A percentile compares a stretch with the other conserved stretches of the same genome.
These are phyloP conservation scores for Aphanomyces invadans DNA, from an alignment of 352 stramenopile species.

Conservation along the genomic window DNA sequence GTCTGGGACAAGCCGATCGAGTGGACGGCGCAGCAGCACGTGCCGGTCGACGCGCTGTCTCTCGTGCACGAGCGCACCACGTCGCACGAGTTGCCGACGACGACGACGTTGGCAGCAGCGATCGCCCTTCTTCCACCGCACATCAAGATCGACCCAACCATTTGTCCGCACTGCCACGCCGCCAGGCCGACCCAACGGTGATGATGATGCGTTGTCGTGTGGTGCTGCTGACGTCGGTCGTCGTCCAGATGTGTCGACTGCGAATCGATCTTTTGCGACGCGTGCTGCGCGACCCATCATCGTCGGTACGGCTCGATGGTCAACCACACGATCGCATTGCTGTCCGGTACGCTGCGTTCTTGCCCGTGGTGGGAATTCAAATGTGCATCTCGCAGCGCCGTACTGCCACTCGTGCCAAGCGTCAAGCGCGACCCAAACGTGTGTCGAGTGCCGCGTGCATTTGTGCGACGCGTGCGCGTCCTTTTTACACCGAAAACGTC, in stretches of 20 bases:
- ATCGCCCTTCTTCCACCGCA: conserved; percentile 11
- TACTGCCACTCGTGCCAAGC: conserved; percentile 22
- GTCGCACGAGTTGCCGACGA: no score
- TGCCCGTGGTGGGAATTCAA: not conserved
- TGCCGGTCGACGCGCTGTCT: not conserved
- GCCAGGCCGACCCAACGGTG: conserved; percentile 17
- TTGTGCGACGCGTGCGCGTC: conserved; percentile 21
- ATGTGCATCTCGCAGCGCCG: not conserved
- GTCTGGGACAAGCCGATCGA: conserved; percentile 18
- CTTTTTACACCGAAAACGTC: conserved; percentile 21
- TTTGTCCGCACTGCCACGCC: conserved; percentile 15
- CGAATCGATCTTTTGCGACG: conserved; percentile 20
- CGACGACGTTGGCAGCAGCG: no score
- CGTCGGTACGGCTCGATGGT: conserved; percentile 15
- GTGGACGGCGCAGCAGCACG: not conserved
- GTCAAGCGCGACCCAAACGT: conserved; percentile 17
- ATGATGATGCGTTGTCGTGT: no score
- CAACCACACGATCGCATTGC: conserved; percentile 18
- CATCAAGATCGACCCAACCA: not conserved
- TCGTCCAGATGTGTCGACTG: conserved; percentile 21
- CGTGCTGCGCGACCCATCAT: conserved; percentile 10
- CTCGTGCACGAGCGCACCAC: not conserved
- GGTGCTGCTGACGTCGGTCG: no score
- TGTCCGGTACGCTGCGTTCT: conserved; percentile 8
- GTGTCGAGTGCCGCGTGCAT: conserved; percentile 15